Percentiles rank a stretch among this genome's conserved stretches.
phyloP scores from a whole-genome alignment of 1,284 basidiomycete genomes.

The Entoloma clypeatum region DNA sequence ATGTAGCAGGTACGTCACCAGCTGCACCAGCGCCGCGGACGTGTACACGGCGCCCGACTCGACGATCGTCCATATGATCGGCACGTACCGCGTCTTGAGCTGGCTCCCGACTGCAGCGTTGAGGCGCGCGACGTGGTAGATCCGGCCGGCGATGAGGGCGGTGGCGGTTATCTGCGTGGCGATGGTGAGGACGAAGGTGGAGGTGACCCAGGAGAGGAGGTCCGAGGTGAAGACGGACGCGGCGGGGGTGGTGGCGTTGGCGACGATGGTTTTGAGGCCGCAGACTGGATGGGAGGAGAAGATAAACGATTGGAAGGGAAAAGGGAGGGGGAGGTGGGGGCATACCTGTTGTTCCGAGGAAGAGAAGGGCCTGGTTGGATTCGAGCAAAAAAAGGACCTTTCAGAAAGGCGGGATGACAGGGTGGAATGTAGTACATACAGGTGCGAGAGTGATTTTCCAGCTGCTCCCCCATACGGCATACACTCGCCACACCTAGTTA shows the following conservation, averaged over 20 bases:
- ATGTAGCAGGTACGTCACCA: slow-evolving; percentile 21
- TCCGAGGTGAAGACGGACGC: slow-evolving; percentile 21
- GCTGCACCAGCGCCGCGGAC: slow-evolving; percentile 21
- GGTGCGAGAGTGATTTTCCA: slow-evolving; percentile 18
- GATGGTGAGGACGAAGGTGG: slow-evolving; percentile 25
- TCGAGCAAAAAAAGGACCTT: too few relatives aligned
- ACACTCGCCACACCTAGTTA: slow-evolving; percentile 24
- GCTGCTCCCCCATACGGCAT: slow-evolving; percentile 23
- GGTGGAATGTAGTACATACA: slow-evolving; percentile 12
- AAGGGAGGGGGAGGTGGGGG: not conserved
- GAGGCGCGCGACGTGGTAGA: slow-evolving; percentile 20
- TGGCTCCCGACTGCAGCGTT: slow-evolving; percentile 10
- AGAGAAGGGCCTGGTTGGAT: slow-evolving; percentile 21
- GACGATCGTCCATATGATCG: slow-evolving; percentile 21
- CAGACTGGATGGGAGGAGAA: slow-evolving; percentile 12
- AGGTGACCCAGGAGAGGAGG: slow-evolving; percentile 24
- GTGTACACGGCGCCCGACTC: slow-evolving; percentile 26
- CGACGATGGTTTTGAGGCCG: slow-evolving; percentile 23
- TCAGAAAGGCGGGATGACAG: not conserved
- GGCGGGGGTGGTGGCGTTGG: slow-evolving; percentile 18
- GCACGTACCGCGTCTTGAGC: slow-evolving; percentile 17
- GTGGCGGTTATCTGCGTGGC: slow-evolving; percentile 25
- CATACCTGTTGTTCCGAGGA: slow-evolving; percentile 22
- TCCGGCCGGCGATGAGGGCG: slow-evolving; percentile 19
- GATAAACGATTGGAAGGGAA: not conserved